These are phyloP conservation scores for Dothidotthia symphoricarpi DNA, from an alignment of 2,329 filamentous ascomycete species.

Conservation along the genomic window DNA sequence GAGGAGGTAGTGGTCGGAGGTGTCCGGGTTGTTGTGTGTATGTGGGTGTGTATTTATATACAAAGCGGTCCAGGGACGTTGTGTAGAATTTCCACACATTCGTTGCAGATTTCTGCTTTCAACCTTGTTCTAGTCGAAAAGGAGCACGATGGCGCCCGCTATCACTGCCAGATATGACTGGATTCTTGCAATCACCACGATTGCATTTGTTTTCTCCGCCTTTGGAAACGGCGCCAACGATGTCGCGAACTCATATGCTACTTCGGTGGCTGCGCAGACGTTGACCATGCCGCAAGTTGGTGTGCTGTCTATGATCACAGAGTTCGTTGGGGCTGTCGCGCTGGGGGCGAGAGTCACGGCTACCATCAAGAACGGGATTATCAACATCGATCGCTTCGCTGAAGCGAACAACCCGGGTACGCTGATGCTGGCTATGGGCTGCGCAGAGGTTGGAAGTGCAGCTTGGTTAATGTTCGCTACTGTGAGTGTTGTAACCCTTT, in stretches of 20 bases:
- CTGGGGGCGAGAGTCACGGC: conserved; percentile 57
- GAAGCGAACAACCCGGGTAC: conserved; percentile 45
- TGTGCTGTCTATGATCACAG: conserved; percentile 50
- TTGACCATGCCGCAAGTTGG: conserved; percentile 55
- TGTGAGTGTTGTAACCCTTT: conserved; percentile 1
- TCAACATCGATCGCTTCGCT: conserved; percentile 51
- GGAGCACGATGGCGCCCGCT: conserved; percentile 18
- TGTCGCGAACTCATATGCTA: conserved; percentile 57
- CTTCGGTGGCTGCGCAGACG: conserved; percentile 50
- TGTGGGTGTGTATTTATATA: no score
- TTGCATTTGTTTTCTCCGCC: conserved; percentile 39
- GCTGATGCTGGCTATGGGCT: conserved; percentile 60
- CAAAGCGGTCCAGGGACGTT: no score
- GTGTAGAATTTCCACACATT: no score
- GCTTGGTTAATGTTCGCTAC: conserved; percentile 59
- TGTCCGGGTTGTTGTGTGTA: no score
- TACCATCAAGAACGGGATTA: conserved; percentile 62
- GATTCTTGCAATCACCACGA: conserved; percentile 44
- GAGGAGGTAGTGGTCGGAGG: no score
- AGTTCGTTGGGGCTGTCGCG: conserved; percentile 54
- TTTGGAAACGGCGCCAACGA: conserved; percentile 50
- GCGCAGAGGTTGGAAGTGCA: conserved; percentile 55
- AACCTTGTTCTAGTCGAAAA: neutral
- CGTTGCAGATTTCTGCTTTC: neutral
- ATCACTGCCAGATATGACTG: conserved; percentile 39